These are phyloP conservation scores for Xeromyces bisporus DNA, from an alignment of 495 filamentous ascomycete genomes.

Conservation along the genomic window DNA sequence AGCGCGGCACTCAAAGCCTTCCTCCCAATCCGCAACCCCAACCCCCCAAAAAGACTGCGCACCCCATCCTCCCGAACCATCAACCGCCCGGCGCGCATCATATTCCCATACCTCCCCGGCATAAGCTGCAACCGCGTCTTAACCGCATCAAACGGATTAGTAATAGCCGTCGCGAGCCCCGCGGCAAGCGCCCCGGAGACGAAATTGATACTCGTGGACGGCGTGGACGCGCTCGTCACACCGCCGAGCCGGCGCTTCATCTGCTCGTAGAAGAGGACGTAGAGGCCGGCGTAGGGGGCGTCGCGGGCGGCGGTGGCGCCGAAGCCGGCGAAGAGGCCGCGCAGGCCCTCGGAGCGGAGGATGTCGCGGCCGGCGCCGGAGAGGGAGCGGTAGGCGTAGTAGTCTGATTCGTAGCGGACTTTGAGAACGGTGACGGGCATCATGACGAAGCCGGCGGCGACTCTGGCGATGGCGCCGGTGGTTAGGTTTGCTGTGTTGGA, in stretches of 20 bases:
- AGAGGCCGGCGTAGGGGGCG: constrained; percentile 87
- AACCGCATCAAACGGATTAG: constrained; percentile 92
- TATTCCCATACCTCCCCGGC: constrained; percentile 69
- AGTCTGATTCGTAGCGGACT: constrained; percentile 77
- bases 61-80: constrained; percentile 76
- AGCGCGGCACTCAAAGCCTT: constrained; percentile 86
- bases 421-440: constrained; percentile 97
- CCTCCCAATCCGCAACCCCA: constrained; percentile 72
- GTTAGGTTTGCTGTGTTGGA: constrained; percentile 71
- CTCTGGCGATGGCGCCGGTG: constrained; percentile 69
- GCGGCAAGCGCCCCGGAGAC: constrained; percentile 62
- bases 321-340: constrained; percentile 84
- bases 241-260: constrained; percentile 40
- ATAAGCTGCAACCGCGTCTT: constrained; percentile 91
- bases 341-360: constrained; percentile 48
- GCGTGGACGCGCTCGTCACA: too few relatives aligned
- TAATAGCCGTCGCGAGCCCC: constrained; percentile 64
- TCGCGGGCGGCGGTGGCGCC: constrained; percentile 88
- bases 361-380: constrained; percentile 59
- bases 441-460: constrained; percentile 71
- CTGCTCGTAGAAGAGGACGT: constrained; percentile 90
- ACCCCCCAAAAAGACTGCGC: constrained; percentile 66
- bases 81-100: constrained; percentile 51
- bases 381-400: constrained; percentile 74
- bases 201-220: constrained; percentile 69